Evolutionary conservation across 83 land plant genomes (phyloP), one percentile per base, ranked within the genome.

Genomic region (Picea abies): DNA sequence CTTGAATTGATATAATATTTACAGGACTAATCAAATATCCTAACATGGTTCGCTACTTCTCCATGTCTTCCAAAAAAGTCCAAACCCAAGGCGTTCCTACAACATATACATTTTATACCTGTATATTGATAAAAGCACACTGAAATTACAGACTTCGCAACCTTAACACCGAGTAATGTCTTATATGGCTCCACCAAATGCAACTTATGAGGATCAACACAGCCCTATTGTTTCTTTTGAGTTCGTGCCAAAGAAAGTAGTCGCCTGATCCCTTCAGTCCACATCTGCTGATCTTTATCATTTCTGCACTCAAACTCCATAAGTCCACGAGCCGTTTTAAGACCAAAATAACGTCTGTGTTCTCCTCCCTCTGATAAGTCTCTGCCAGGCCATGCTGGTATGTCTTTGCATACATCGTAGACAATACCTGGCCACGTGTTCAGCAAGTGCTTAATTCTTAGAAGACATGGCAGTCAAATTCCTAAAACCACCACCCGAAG

Each of bases 301-400:
- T 82, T 93, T 80, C 72, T 83, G 88, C 96, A 93, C 72, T 96
- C 99, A 63, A 96, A 93, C 78, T 96, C 99, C 52, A 93, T 87
- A 4, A 95, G 84, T 26, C 99, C 93, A 10, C 89, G 87, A 66
- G 71, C 66, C 10, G 98, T 96, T 83, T 87, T 93, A 81, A 96
- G 82, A 16, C 94, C 96, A 76, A 96, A 96, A 86, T 96, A 95
- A 7, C 93, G 86, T 47, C 93, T 82, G 73, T 96, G 79, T 56
- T 94, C 97, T 11, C 93, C 90, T 16, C 90, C 90, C 58, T 95
- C 98, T 11, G 93, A 90, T 81, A 93, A 83, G 84, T 90, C 90
- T 79, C 99, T 89, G 37, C 99, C 99, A 0, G 99, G 96, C 99
- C 97, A 95, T 3, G 97, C 90, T 25, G 91, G 90, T 69, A 95